A percentile compares a stretch with the other conserved stretches of the same genome.
Evolutionary conservation across 2,329 filamentous ascomycete species (phyloP).

Genomic region (Coccinonectria pachysandricola): DNA sequence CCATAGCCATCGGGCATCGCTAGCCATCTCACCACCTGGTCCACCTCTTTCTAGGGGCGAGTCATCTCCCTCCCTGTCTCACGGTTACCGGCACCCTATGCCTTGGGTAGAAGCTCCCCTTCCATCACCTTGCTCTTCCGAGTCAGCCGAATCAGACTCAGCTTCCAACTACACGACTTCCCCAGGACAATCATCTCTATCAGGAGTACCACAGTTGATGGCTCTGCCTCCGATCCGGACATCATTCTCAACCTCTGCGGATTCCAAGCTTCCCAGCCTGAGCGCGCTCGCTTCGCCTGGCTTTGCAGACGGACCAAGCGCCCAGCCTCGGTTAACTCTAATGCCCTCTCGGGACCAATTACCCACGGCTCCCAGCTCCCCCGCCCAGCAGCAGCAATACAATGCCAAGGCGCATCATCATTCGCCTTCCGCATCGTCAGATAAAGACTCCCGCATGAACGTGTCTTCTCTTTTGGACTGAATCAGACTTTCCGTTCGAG

Average conservation of each 20-base stretch:
- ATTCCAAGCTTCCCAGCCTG: conserved; percentile 22
- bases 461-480: conserved; percentile 14
- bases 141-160: conserved; percentile 53
- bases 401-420: too few relatives aligned
- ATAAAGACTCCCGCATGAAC: conserved; percentile 16
- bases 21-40: conserved; percentile 18
- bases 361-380: conserved; percentile 20
- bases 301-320: conserved; percentile 5
- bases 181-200: conserved; percentile 30
- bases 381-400: conserved; percentile 10
- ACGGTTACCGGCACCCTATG: conserved; percentile 13
- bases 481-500: too few relatives aligned
- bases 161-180: conserved; percentile 54
- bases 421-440: too few relatives aligned
- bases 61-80: conserved; percentile 8
- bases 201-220: too few relatives aligned
- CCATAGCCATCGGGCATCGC: conserved; percentile 16
- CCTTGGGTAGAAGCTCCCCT: conserved; percentile 23
- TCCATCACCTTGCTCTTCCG: conserved; percentile 29
- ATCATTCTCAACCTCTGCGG: conserved; percentile 1
- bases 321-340: conserved; percentile 8
- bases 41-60: too few relatives aligned
- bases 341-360: conserved; percentile 12
- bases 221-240: conserved; percentile 30
- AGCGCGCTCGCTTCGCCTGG: conserved; percentile 8